phyloP scores from a whole-genome alignment of 202 grass and related monocot genomes.

The Schoenoplectus tabernaemontani region DNA sequence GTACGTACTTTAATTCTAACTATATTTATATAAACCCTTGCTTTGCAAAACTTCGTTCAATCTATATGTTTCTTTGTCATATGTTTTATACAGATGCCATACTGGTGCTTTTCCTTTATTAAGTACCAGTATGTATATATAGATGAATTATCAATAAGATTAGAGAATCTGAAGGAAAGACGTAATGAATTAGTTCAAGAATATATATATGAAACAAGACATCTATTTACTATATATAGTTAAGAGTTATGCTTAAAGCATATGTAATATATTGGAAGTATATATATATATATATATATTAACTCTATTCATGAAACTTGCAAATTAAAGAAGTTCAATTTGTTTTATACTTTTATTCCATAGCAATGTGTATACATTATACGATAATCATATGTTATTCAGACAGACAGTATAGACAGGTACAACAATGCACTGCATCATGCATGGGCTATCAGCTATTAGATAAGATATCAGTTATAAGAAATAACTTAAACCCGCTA shows the following conservation, averaged over 20 bases:
- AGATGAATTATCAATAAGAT: too few relatives aligned
- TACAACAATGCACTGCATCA: background rate
- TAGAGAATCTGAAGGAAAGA: too few relatives aligned
- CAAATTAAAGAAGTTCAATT: background rate
- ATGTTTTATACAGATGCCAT: background rate
- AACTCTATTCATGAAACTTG: background rate
- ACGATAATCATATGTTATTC: background rate
- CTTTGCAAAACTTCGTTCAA: background rate
- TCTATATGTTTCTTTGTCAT: background rate
- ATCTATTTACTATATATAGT: too few relatives aligned
- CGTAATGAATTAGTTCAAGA: too few relatives aligned
- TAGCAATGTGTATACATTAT: background rate
- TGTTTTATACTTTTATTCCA: background rate
- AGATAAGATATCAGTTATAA: background rate
- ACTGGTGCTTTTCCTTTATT: background rate
- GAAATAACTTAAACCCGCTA: background rate
- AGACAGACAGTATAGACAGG: background rate
- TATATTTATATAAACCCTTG: background rate
- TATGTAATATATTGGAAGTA: too few relatives aligned
- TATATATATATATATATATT: too few relatives aligned
- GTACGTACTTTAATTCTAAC: constrained; percentile 22
- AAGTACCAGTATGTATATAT: too few relatives aligned
- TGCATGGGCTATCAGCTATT: background rate
- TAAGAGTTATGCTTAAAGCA: too few relatives aligned
- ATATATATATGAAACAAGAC: too few relatives aligned